Base-by-base conservation (phyloP, 768 basidiomycete genomes). In the Mycena capillaripes region DNA sequence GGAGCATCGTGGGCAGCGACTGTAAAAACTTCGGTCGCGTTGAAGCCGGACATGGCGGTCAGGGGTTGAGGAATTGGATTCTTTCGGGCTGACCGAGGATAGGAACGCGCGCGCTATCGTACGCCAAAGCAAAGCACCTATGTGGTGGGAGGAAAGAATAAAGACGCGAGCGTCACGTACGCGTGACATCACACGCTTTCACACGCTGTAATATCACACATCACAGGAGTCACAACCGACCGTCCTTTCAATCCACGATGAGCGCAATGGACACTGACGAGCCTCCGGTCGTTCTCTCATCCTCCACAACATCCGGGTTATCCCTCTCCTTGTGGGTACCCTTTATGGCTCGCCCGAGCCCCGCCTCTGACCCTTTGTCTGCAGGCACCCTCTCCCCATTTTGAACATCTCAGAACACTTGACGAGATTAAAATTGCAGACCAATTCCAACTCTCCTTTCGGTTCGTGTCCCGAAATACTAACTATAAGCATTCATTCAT, bases 341-440 rank as follows among this genome's bases (percentile, higher is more conserved):
- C 44, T 16, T 27, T 38, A 14, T 5, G n/a, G n/a, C 6, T 46
- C 30, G 29, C 8, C 34, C 42, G 48, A 53, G 62, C 50, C 38
- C 56, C 27, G 75, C 17, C 17, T 68, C 70, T 71, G 58, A 80
- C 50, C 57, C 77, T 76, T 77, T 76, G 78, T 75, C 75, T 80
- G 38, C 56, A 99, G 97, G 66, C 98, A 99, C 81, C 97, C 98
- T 42, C 88, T 99, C 17, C 96, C 98, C 12, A 96, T 99, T 79
- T 88, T 99, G 73, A 98, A 97, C 82, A 93, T 99, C 78, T 98
- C 97, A 1, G 98, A 99, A 78, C 97, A 99, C 83, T 88, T 95
- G 77, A 97, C 95, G 50, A 90, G 98, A 72, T 85, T 92, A 69
- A 92, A 92, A 76, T 88, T 98, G 16, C 93, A 96, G 81, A 89